These are phyloP conservation scores for Pyrrhoderma lamaoense DNA, from an alignment of 1,284 basidiomycete species.

Conservation along the genomic window DNA sequence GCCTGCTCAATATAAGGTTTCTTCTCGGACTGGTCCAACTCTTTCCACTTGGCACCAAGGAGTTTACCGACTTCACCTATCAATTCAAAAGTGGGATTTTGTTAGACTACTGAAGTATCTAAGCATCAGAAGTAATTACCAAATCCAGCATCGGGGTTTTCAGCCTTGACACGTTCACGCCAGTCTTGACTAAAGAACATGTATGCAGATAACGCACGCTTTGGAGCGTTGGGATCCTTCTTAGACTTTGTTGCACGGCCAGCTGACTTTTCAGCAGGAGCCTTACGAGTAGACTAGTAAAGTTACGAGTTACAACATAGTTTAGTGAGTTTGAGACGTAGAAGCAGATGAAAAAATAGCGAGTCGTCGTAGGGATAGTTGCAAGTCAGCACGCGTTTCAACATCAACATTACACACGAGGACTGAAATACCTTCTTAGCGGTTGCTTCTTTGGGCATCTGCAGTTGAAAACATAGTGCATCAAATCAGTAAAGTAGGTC, in stretches of 20 bases:
- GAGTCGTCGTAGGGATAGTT: constrained; percentile 4
- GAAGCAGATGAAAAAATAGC: constrained; percentile 2
- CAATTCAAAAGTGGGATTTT: neutral
- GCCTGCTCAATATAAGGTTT: constrained; percentile 94
- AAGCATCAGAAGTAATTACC: constrained; percentile 38
- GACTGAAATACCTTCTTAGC: constrained; percentile 59
- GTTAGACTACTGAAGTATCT: neutral
- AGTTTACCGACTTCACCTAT: constrained; percentile 64
- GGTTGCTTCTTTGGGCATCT: constrained; percentile 77
- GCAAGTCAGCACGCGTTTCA: constrained; percentile 5
- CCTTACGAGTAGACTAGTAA: constrained; percentile 42
- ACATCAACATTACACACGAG: neutral
- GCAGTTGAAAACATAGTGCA: constrained; percentile 22
- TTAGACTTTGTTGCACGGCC: constrained; percentile 37
- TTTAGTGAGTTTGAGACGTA: constrained; percentile 7
- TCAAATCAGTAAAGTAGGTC: neutral
- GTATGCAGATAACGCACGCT: constrained; percentile 90
- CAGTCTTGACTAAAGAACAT: constrained; percentile 99
- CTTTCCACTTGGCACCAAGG: constrained; percentile 69
- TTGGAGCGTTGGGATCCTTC: constrained; percentile 81
- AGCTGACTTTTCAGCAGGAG: constrained; percentile 51
- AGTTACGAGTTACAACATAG: neutral
- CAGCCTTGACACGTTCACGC: constrained; percentile 89
- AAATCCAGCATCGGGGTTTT: constrained; percentile 92
- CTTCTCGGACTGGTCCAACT: constrained; percentile 57